Conservation (phyloP, 441 rosid species). For the Breynia disticha region DNA sequence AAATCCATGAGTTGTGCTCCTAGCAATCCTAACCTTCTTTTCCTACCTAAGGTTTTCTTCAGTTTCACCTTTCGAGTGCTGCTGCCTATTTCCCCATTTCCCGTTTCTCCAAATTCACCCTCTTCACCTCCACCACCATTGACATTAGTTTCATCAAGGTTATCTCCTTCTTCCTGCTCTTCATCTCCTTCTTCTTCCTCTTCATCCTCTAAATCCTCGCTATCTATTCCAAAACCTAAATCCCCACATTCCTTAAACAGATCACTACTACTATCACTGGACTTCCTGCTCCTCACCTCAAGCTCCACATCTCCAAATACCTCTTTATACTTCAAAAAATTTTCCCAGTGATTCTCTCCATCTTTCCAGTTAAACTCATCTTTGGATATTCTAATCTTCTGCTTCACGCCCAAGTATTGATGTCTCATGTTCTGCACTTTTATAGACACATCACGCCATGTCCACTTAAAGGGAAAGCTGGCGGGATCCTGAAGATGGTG, state of each 20-base stretch:
- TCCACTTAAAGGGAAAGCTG: slow-evolving; percentile 63
- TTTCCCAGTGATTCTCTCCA: slow-evolving; percentile 73
- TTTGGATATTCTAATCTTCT: slow-evolving; percentile 50
- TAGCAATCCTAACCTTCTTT: slow-evolving; percentile 37
- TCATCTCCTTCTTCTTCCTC: slow-evolving; percentile 26
- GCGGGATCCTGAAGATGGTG: slow-evolving; percentile 51
- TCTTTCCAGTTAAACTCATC: slow-evolving; percentile 60
- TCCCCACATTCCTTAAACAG: slow-evolving; percentile 47
- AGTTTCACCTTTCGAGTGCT: slow-evolving; percentile 17
- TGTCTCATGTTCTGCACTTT: slow-evolving; percentile 78
- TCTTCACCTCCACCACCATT: slow-evolving; percentile 13
- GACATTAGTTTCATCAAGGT: slow-evolving; percentile 17
- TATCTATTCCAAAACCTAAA: slow-evolving; percentile 43
- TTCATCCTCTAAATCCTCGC: slow-evolving; percentile 45
- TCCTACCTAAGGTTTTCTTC: slow-evolving; percentile 22
- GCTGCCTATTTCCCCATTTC: slow-evolving; percentile 20
- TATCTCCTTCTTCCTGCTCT: slow-evolving; percentile 23
- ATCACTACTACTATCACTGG: slow-evolving; percentile 25
- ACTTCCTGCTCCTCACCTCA: slow-evolving; percentile 44
- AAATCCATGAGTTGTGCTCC: slow-evolving; percentile 42
- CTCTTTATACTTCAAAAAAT: slow-evolving; percentile 58
- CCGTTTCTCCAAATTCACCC: slow-evolving; percentile 19
- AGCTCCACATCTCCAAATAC: slow-evolving; percentile 77
- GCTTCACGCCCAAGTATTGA: slow-evolving; percentile 74
- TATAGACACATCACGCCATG: slow-evolving; percentile 72